Evolutionary conservation across 2,329 filamentous ascomycete genomes (phyloP).

Genomic region (Beauveria brongniartii): DNA sequence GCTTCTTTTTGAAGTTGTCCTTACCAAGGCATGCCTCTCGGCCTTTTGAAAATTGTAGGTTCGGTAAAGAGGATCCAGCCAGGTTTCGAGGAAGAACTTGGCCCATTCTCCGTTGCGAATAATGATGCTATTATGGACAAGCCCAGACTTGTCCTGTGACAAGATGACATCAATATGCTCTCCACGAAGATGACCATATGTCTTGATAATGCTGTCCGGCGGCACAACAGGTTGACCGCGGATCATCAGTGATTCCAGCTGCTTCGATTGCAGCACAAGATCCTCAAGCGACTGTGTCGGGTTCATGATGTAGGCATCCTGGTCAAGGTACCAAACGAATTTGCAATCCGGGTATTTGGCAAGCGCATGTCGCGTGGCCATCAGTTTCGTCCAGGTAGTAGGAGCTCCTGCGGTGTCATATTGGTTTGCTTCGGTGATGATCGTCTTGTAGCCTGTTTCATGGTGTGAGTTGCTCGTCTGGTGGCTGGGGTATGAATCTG

Average conservation of each 20-base stretch:
- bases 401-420: conserved; percentile 61
- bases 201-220: conserved; percentile 94
- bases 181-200: conserved; percentile 72
- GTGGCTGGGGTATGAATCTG: too few species aligned
- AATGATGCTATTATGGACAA: conserved; percentile 71
- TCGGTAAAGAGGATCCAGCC: conserved; percentile 91
- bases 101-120: conserved; percentile 82
- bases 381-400: conserved; percentile 66
- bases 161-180: conserved; percentile 74
- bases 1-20: conserved; percentile 20
- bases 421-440: conserved; percentile 69
- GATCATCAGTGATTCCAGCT: conserved; percentile 72
- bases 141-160: conserved; percentile 74
- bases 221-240: conserved; percentile 81
- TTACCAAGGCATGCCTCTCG: conserved; percentile 80
- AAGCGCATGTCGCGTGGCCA: conserved; percentile 83
- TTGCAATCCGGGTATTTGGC: conserved; percentile 66
- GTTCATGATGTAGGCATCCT: conserved; percentile 84
- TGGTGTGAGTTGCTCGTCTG: not conserved
- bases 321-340: conserved; percentile 83
- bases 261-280: conserved; percentile 58
- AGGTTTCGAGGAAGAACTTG: conserved; percentile 85
- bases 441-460: conserved; percentile 67
- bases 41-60: conserved; percentile 96
- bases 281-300: conserved; percentile 60